Evolutionary conservation across 2,329 filamentous ascomycete genomes (phyloP).

Genomic region (Hypoxylon sp.): DNA sequence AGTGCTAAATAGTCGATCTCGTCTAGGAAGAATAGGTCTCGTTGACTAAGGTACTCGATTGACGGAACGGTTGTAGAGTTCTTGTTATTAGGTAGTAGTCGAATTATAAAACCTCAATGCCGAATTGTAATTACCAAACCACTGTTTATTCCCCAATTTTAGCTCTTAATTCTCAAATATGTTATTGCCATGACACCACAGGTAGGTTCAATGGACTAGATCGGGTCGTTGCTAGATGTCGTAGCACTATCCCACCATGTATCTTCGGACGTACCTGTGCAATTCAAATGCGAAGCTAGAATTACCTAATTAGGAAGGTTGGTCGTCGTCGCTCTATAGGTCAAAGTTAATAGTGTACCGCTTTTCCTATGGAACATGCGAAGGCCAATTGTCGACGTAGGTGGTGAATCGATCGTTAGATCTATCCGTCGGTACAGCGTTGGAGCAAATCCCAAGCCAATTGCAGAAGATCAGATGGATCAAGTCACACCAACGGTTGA

Average conservation of each 20-base stretch:
- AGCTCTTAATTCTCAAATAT: conserved; percentile 3
- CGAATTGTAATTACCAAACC: conserved; percentile 28
- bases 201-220: background rate
- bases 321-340: conserved; percentile 7
- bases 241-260: conserved; percentile 5
- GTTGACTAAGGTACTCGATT: conserved; percentile 14
- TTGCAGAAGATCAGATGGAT: conserved; percentile 28
- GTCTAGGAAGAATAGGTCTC: conserved; percentile 21
- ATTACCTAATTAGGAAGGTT: conserved; percentile 40
- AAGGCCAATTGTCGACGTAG: conserved; percentile 41
- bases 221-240: background rate
- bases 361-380: conserved; percentile 45
- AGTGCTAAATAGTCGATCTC: conserved; percentile 33
- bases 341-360: conserved; percentile 31
- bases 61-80: conserved; percentile 5
- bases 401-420: conserved; percentile 26
- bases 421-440: conserved; percentile 20
- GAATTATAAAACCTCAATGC: conserved; percentile 24
- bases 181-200: conserved; percentile 5
- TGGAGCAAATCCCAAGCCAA: conserved; percentile 13
- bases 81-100: conserved; percentile 25
- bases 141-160: conserved; percentile 10
- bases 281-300: conserved; percentile 25
- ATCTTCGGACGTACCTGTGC: conserved; percentile 32
- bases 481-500: conserved; percentile 23